These are phyloP conservation scores for Dipteronia dyeriana DNA, from an alignment of 345 rosid species.

Conservation along the genomic window DNA sequence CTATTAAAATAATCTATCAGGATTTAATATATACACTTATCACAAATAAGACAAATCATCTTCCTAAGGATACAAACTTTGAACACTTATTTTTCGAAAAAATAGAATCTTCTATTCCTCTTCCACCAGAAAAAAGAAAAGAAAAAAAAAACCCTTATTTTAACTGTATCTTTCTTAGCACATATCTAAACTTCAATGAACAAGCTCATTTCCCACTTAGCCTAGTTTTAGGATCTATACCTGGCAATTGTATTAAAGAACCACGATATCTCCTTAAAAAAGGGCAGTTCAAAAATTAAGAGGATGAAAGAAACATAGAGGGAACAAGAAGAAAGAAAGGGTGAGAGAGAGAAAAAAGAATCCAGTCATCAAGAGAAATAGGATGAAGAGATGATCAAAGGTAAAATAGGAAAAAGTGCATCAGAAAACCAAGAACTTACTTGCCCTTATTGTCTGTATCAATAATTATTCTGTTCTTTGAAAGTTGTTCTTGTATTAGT, in stretches of 20 bases:
- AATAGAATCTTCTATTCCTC: background rate
- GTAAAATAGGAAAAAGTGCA: background rate
- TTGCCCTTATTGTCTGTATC: slow-evolving; percentile 92
- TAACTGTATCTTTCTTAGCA: background rate
- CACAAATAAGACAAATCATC: no score
- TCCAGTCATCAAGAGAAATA: no score
- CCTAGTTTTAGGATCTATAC: background rate
- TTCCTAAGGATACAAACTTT: background rate
- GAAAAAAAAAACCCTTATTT: no score
- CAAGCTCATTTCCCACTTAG: background rate
- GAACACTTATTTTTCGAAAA: background rate
- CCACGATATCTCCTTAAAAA: background rate
- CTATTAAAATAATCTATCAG: background rate
- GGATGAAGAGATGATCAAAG: no score
- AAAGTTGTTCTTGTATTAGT: slow-evolving; percentile 92
- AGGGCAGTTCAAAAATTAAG: background rate
- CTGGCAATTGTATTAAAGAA: background rate
- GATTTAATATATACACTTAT: no score
- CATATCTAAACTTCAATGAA: background rate
- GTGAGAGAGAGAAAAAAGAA: background rate
- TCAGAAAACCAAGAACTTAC: slow-evolving; percentile 50
- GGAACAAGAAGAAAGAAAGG: background rate
- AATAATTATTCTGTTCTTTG: slow-evolving; percentile 89
- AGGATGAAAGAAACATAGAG: background rate
- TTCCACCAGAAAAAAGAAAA: no score